Base-by-base conservation (phyloP, 2,329 filamentous ascomycete genomes). In the Dothidotthia symphoricarpi region DNA sequence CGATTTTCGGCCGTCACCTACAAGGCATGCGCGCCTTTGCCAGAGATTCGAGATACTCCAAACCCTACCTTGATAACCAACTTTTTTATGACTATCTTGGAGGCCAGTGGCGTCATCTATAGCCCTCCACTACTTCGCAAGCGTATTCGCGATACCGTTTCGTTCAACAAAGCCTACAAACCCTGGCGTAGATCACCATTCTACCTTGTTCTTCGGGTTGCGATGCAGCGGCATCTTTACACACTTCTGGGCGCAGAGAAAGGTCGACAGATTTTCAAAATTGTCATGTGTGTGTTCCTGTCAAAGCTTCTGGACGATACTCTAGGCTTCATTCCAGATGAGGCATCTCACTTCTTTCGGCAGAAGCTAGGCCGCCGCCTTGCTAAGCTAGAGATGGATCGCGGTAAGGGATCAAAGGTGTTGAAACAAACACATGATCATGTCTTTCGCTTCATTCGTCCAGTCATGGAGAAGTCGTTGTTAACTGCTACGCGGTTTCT, bases 141-240 rank as follows among this genome's bases (percentile, higher is more conserved):
- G 53, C 69, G 75, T 2, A 72, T 85, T 0, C 71, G 78, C 0
- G 83, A 86, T 33, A 81, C 84, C n/a, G 74, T 84, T 0, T 71
- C 70, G 10, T 74, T 78, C 56, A 54, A 63, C 1, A 55, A 72
- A 1, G 67, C 71, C 0, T 59, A 71, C 1, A 55, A 69, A 0
- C 82, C 82, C 0, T 87, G 83, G 82, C 70, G 83, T 13, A 68
- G 84, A 25, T 75, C 74, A 2, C 73, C 83, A 0, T 72, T 77
- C 34, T 87, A 81, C 76, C 72, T 87, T 0, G 65, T 81, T 0
- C 58, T 86, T 4, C 76, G 81, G 0, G 80, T 86, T 2, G 69
- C 72, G 0, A 50, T 78, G 2, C 73, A 81, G 32, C 71, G 81
- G 0, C 68, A 75, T 6, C 66, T 85, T 0, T 69, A 64, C 16